phyloP scores from a whole-genome alignment of 2,329 filamentous ascomycete genomes.

The Trichoderma harzianum region DNA sequence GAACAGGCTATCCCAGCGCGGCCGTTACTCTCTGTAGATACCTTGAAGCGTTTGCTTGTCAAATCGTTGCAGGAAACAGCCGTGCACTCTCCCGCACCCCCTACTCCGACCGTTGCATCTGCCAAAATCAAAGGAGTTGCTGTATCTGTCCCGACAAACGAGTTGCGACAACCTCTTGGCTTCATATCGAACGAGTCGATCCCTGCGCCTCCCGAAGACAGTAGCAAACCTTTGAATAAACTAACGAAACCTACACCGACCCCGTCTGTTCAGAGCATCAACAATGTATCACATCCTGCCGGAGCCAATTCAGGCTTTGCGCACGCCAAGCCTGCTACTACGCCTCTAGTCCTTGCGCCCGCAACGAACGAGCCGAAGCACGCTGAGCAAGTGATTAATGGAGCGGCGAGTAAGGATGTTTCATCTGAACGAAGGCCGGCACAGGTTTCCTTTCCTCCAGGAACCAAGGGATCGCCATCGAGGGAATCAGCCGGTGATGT shows the following conservation, averaged over 20 bases:
- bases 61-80: conserved; percentile 27
- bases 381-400: neutral
- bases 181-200: neutral
- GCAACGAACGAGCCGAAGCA: neutral
- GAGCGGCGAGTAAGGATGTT: neutral
- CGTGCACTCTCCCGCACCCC: conserved; percentile 15
- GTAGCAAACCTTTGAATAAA: neutral
- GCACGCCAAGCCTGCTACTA: neutral
- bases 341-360: neutral
- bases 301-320: neutral
- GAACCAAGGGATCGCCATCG: conserved; percentile 30
- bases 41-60: conserved; percentile 38
- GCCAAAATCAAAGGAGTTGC: conserved; percentile 18
- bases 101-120: conserved; percentile 16
- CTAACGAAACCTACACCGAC: neutral
- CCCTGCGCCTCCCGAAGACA: neutral
- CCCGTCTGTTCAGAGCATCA: neutral
- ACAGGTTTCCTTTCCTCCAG: conserved; percentile 34
- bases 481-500: conserved; percentile 11
- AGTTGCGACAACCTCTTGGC: conserved; percentile 18
- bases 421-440: conserved; percentile 19
- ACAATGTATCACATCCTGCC: neutral
- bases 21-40: conserved; percentile 44
- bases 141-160: conserved; percentile 17
- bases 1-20: conserved; percentile 52